Percentiles rank a stretch among this genome's conserved stretches.
Evolutionary conservation across 257 asterid species (phyloP).

Genomic region (Catharanthus roseus): DNA sequence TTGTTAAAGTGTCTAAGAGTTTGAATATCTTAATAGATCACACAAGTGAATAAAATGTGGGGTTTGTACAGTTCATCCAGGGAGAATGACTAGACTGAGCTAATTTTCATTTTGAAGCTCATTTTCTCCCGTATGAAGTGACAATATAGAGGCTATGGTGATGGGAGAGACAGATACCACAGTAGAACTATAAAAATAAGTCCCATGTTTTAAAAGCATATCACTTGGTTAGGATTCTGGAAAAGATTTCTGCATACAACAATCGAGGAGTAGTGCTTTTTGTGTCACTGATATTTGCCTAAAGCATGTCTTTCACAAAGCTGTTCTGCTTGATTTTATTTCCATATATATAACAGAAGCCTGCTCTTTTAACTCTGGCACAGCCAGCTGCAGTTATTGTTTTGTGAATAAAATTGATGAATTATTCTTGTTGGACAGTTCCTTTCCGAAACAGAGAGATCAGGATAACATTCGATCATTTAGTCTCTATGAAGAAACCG

Average conservation of each 20-base stretch:
- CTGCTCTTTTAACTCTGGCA: too few relatives aligned
- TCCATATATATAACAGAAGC: too few relatives aligned
- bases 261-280: too few relatives aligned
- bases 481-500: slow-evolving; percentile 98
- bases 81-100: background rate
- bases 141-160: background rate
- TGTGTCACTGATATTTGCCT: too few relatives aligned
- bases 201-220: background rate
- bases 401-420: too few relatives aligned
- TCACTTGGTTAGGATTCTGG: too few relatives aligned
- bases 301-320: too few relatives aligned
- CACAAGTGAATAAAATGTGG: background rate
- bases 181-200: background rate
- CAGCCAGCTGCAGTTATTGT: too few relatives aligned
- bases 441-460: slow-evolving; percentile 91
- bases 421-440: slow-evolving; percentile 44
- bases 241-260: too few relatives aligned
- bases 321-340: too few relatives aligned
- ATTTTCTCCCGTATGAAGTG: background rate
- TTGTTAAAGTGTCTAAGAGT: background rate
- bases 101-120: background rate
- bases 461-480: slow-evolving; percentile 90
- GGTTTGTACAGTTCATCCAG: background rate
- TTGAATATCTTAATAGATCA: background rate
- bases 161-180: background rate